These are phyloP conservation scores for Penicillium macrosclerotiorum DNA, from an alignment of 495 filamentous ascomycete species.

Conservation along the genomic window DNA sequence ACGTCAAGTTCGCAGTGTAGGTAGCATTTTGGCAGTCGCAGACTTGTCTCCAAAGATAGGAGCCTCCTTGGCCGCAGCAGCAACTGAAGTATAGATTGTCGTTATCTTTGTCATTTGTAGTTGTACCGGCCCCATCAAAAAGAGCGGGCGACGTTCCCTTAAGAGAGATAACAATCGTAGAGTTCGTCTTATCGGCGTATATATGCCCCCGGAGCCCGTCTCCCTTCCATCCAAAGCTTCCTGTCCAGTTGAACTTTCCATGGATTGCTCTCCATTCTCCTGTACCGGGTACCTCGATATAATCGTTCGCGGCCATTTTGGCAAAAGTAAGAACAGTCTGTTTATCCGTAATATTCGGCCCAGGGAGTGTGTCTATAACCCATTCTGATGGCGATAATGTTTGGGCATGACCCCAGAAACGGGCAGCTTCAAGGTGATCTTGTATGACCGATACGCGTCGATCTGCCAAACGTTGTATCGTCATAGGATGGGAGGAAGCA, in stretches of 20 bases:
- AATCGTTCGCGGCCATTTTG: conserved; percentile 83
- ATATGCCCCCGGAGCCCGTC: conserved; percentile 93
- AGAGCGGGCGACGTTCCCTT: conserved; percentile 90
- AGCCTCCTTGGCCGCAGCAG: conserved; percentile 91
- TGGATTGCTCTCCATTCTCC: conserved; percentile 84
- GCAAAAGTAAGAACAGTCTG: conserved; percentile 80
- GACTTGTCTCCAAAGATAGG: conserved; percentile 81
- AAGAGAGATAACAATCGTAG: conserved; percentile 83
- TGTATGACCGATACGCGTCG: conserved; percentile 73
- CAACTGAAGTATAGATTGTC: conserved; percentile 98
- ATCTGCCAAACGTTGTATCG: conserved; percentile 79
- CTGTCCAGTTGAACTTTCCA: conserved; percentile 74
- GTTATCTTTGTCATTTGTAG: conserved; percentile 95
- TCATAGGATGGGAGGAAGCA: conserved; percentile 58
- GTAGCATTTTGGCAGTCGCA: conserved; percentile 85
- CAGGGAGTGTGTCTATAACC: conserved; percentile 75
- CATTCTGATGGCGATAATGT: conserved; percentile 68
- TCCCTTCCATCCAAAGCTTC: conserved; percentile 83
- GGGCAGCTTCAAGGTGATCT: conserved; percentile 66
- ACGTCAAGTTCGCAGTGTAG: conserved; percentile 88
- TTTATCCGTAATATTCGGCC: conserved; percentile 84
- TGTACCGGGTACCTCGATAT: conserved; percentile 66
- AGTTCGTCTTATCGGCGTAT: conserved; percentile 80
- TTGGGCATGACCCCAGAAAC: conserved; percentile 57
- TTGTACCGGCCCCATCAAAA: conserved; percentile 92